phyloP scores from a whole-genome alignment of 306 rosid genomes.

The Notholithocarpus densiflorus region DNA sequence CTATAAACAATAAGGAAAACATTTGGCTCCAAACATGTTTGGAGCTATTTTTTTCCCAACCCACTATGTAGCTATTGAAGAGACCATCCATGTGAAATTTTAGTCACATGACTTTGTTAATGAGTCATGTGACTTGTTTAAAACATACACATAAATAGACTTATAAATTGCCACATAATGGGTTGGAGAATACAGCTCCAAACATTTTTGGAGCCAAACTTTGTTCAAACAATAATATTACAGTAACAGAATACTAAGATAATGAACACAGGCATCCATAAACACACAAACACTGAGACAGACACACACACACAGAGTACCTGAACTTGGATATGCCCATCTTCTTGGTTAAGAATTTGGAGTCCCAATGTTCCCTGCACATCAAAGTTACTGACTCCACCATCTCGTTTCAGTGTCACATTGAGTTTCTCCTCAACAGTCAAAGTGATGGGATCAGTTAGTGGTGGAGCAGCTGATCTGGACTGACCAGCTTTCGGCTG shows the following conservation, averaged over 20 bases:
- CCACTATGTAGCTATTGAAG: no score
- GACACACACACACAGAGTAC: conserved; percentile 23
- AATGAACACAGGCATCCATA: background rate
- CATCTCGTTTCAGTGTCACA: conserved; percentile 86
- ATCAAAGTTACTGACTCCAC: conserved; percentile 90
- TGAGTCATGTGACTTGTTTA: no score
- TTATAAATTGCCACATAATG: no score
- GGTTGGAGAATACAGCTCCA: no score
- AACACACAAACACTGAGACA: background rate
- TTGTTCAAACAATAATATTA: background rate
- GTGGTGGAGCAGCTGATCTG: conserved; percentile 67
- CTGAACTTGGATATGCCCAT: conserved; percentile 88
- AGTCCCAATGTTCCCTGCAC: conserved; percentile 86
- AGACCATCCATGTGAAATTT: no score
- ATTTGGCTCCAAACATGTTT: no score
- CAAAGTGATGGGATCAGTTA: conserved; percentile 87
- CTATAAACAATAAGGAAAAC: background rate
- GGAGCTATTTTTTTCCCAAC: no score
- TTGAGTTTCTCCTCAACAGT: conserved; percentile 91
- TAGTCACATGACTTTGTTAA: no score
- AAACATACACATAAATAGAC: no score
- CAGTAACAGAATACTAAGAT: background rate
- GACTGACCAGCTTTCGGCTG: conserved; percentile 70
- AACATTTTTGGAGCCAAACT: no score
- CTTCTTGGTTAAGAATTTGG: conserved; percentile 89